Conservation (phyloP, 805 yeast genomes). For the Scheffersomyces stipitis region DNA sequence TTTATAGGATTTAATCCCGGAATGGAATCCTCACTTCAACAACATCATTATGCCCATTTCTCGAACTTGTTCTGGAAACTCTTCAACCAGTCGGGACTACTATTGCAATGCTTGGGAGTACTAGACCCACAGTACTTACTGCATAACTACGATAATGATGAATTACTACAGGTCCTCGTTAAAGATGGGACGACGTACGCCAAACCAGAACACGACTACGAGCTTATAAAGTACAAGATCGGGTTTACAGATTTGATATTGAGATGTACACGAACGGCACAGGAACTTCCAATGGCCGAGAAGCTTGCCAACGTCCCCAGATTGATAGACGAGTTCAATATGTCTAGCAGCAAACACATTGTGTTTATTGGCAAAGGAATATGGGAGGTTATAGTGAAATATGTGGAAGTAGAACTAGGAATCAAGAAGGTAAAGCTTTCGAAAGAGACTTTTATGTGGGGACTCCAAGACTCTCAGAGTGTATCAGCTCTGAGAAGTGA, state of each 20-base stretch:
- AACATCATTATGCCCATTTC: constrained; percentile 73
- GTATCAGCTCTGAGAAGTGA: constrained; percentile 1
- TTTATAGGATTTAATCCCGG: constrained; percentile 80
- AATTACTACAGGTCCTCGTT: constrained; percentile 11
- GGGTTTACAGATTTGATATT: constrained; percentile 74
- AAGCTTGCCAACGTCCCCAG: constrained; percentile 55
- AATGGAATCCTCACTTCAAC: constrained; percentile 53
- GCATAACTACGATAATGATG: constrained; percentile 7
- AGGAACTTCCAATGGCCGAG: constrained; percentile 52
- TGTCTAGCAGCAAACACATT: constrained; percentile 39
- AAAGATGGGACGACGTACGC: constrained; percentile 14
- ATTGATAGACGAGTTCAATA: constrained; percentile 45
- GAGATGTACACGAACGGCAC: constrained; percentile 60
- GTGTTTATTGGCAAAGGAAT: constrained; percentile 74
- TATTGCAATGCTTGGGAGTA: constrained; percentile 17
- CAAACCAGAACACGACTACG: constrained; percentile 40
- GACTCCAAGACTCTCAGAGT: constrained; percentile 29
- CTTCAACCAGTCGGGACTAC: constrained; percentile 51
- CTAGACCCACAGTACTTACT: background rate
- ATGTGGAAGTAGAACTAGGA: constrained; percentile 20
- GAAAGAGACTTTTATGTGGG: constrained; percentile 51
- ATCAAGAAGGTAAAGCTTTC: constrained; percentile 25
- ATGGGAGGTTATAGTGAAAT: constrained; percentile 59
- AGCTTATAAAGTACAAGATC: constrained; percentile 42
- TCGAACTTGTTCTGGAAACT: constrained; percentile 70